phyloP scores from a whole-genome alignment of 495 filamentous ascomycete species.

The Aspergillus avenaceus region DNA sequence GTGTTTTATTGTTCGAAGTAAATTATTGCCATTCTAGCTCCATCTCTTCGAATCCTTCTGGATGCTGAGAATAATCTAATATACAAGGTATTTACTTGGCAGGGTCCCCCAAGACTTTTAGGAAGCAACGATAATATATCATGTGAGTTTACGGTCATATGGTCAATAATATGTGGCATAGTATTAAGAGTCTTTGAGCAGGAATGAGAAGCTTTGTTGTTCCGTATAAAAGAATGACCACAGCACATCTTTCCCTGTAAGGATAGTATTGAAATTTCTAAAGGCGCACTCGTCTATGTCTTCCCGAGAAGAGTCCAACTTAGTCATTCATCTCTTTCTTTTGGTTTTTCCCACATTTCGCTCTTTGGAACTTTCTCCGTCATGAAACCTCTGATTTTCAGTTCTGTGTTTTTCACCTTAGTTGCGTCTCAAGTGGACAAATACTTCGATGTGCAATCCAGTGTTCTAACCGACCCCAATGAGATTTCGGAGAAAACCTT shows the following conservation, averaged over 20 bases:
- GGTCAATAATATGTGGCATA: background rate
- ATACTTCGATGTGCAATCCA: constrained; percentile 14
- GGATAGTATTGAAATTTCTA: too few species aligned
- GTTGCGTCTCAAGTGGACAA: background rate
- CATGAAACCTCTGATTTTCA: background rate
- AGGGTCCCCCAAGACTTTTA: background rate
- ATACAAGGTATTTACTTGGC: background rate
- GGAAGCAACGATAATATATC: background rate
- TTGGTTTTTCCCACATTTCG: background rate
- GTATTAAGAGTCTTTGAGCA: background rate
- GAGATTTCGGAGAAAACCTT: constrained; percentile 10
- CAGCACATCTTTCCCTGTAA: too few species aligned
- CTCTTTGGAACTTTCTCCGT: background rate
- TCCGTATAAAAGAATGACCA: too few species aligned
- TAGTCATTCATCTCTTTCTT: background rate
- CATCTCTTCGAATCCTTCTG: background rate
- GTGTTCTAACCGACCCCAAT: constrained; percentile 19
- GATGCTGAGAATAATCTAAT: background rate
- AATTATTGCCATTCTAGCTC: background rate
- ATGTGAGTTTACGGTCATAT: background rate
- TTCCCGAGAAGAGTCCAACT: background rate
- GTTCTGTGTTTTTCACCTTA: background rate
- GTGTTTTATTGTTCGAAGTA: background rate
- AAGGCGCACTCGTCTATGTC: background rate
- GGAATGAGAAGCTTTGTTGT: background rate